Conservation (phyloP, 1,139 yeast species). For the Protomyces gravidus region DNA sequence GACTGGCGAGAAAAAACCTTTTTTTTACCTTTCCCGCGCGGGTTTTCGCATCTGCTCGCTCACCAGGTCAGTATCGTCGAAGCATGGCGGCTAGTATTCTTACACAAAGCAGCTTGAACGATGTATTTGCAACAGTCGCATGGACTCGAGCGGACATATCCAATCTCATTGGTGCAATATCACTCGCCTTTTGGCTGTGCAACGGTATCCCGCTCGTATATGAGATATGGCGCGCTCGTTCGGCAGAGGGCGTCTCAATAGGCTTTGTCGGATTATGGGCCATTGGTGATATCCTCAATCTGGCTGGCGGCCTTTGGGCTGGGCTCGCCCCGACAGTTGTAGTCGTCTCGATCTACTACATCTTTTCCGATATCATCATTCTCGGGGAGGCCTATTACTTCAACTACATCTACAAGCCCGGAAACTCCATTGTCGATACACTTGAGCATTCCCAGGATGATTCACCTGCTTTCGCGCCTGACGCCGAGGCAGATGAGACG, state of each 20-base stretch:
- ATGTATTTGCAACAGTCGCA: no score
- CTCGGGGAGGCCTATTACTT: conserved; percentile 58
- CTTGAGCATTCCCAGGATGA: not conserved
- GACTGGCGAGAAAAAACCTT: not conserved
- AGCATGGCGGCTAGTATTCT: no score
- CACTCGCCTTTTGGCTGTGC: conserved; percentile 27
- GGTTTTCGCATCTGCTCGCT: no score
- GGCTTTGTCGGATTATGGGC: conserved; percentile 70
- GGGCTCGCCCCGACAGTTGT: conserved; percentile 62
- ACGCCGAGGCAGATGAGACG: not conserved
- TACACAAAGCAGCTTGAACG: no score
- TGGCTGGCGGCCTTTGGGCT: conserved; percentile 70
- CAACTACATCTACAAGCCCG: not conserved
- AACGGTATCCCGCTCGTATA: conserved; percentile 25
- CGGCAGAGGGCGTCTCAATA: conserved; percentile 73
- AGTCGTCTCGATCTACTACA: conserved; percentile 82
- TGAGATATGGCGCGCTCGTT: conserved; percentile 14
- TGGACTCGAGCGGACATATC: conserved; percentile 6
- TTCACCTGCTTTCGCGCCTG: not conserved
- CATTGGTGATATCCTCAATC: conserved; percentile 65
- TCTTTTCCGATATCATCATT: conserved; percentile 73
- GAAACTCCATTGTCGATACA: not conserved
- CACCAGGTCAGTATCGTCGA: no score
- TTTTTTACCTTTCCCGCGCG: not conserved
- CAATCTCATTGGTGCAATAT: conserved; percentile 24